Evolutionary conservation across 192 early-diverging fungal species (phyloP).

Genomic region (Chytriomyces confervae): DNA sequence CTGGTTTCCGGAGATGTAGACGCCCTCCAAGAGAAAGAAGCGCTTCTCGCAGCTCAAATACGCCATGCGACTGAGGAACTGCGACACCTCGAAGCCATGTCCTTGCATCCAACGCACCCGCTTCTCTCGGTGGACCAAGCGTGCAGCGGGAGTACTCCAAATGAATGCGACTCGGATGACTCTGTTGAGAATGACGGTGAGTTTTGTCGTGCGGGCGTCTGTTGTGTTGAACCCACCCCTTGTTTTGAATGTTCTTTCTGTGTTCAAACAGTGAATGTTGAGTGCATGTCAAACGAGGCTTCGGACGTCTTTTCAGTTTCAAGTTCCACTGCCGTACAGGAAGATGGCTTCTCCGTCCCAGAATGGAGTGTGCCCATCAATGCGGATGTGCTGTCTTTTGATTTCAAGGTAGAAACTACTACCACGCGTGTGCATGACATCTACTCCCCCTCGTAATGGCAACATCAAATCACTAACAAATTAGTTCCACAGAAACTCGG

Average conservation of each 20-base stretch:
- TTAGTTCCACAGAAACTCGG: slow-evolving; percentile 66
- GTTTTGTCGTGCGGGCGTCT: neutral
- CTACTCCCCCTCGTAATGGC: slow-evolving; percentile 8
- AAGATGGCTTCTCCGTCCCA: slow-evolving; percentile 43
- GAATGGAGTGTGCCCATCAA: slow-evolving; percentile 95
- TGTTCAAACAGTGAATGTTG: too few relatives aligned
- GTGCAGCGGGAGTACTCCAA: neutral
- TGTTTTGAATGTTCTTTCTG: neutral
- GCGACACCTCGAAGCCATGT: neutral
- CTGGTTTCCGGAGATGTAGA: neutral
- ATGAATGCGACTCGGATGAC: neutral
- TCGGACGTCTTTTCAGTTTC: neutral
- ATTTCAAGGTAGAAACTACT: slow-evolving; percentile 75
- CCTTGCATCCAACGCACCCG: neutral
- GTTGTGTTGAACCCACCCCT: neutral
- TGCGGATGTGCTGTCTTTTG: slow-evolving; percentile 94
- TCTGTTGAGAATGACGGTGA: neutral
- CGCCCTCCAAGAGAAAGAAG: neutral
- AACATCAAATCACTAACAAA: neutral
- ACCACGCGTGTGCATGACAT: neutral
- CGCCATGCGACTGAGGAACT: neutral
- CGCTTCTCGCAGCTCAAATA: neutral
- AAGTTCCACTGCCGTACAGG: neutral
- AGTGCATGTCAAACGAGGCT: too few relatives aligned
- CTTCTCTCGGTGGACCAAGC: neutral